Evolutionary conservation across 2,329 filamentous ascomycete species (phyloP), one percentile per base, ranked within the genome.

Genomic region (Fusarium robinianum): DNA sequence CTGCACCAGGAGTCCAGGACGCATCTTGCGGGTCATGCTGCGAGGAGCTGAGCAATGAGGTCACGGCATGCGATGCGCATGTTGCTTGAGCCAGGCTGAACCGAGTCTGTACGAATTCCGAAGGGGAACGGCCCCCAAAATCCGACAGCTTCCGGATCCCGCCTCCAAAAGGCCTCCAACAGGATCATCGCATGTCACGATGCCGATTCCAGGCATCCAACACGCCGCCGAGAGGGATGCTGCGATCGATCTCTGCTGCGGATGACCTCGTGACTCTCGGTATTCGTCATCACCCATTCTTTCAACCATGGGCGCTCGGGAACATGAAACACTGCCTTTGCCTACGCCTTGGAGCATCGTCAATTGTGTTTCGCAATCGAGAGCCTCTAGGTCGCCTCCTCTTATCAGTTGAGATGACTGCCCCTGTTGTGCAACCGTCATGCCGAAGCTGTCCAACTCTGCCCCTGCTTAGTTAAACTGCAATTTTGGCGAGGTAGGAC

Each of bases 231-330:
- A n/a, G n/a, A n/a, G n/a, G n/a, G n/a, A n/a, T n/a, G n/a, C n/a
- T n/a, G n/a, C n/a, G n/a, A n/a, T n/a, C n/a, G n/a, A n/a, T n/a
- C n/a, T n/a, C n/a, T n/a, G n/a, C n/a, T n/a, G n/a, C n/a, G n/a
- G n/a, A n/a, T n/a, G 37, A 30, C 51, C 51, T 55, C 51, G 47
- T 55, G 51, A 54, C 47, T 53, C 40, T 29, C 11, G 21, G 21
- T 32, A 53, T 39, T 55, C 51, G 51, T 53, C 51, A 41, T 48
- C 47, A n/a, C n/a, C n/a, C n/a, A 32, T 52, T 44, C 36, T 43
- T 33, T 53, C 16, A 24, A 34, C 39, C 27, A 31, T 52, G 43
- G 39, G 30, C 47, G 41, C 23, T 17, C 21, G 11, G 11, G 19
- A 30, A 32, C 29, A 8, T 24, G 32, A 41, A 53, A 36, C 25